phyloP scores from a whole-genome alignment of 345 rosid genomes.

The Eucalyptus pauciflora region DNA sequence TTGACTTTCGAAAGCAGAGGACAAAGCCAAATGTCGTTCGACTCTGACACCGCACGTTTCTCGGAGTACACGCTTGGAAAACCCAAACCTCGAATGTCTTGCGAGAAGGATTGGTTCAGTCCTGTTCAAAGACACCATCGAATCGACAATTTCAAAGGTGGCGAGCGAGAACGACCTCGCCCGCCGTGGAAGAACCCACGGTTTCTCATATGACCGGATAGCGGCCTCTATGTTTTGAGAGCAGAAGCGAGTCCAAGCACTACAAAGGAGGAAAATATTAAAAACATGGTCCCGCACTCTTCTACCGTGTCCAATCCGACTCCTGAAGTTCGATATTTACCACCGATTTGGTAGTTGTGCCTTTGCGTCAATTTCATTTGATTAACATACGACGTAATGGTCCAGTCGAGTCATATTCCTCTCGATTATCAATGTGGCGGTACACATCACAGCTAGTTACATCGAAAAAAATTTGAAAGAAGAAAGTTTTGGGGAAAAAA shows the following conservation, averaged over 20 bases:
- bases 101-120: not conserved
- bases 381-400: not conserved
- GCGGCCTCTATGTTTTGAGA: not conserved
- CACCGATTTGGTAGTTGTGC: not conserved
- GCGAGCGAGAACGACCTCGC: not conserved
- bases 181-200: not conserved
- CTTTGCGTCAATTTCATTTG: not conserved
- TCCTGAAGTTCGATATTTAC: not conserved
- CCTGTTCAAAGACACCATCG: not conserved
- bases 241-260: not conserved
- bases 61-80: not conserved
- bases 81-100: not conserved
- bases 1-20: not conserved
- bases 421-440: not conserved
- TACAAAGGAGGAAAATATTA: not conserved
- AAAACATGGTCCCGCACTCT: not conserved
- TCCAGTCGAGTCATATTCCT: not conserved
- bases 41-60: not conserved
- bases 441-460: not conserved
- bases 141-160: not conserved
- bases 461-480: not conserved
- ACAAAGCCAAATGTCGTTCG: not conserved
- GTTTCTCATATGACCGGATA: not conserved
- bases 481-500: fast-evolving
- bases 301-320: not conserved